These are phyloP conservation scores for Coemansia sp. DNA, from an alignment of 192 early-diverging fungal genomes.

Conservation along the genomic window DNA sequence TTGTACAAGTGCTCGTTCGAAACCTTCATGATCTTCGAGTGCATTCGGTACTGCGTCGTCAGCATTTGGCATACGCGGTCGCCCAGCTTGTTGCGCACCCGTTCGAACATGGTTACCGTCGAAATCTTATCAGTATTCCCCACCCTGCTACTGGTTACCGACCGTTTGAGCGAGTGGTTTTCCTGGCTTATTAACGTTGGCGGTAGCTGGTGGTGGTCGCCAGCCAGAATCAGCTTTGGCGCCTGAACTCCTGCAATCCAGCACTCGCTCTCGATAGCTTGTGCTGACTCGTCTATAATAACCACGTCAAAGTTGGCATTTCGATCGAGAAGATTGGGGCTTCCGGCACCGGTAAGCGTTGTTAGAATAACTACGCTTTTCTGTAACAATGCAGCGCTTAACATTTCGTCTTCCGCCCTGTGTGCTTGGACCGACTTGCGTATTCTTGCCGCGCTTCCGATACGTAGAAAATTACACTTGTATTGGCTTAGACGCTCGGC, in stretches of 20 bases:
- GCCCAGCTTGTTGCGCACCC: conserved; percentile 64
- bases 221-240: conserved; percentile 77
- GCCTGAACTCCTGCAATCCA: conserved; percentile 83
- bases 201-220: conserved; percentile 85
- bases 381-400: conserved; percentile 63
- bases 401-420: not conserved
- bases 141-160: not conserved
- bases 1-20: conserved; percentile 72
- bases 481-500: conserved; percentile 67
- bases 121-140: not conserved
- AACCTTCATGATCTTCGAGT: conserved; percentile 75
- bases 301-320: conserved; percentile 69
- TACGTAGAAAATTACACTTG: conserved; percentile 62
- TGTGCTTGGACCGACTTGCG: conserved; percentile 34
- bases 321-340: not conserved
- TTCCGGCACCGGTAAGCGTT: conserved; percentile 72
- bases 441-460: conserved; percentile 83
- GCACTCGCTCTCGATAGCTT: conserved; percentile 81
- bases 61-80: conserved; percentile 65
- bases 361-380: conserved; percentile 69
- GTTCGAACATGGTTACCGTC: conserved; percentile 76
- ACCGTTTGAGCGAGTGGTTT: not conserved
- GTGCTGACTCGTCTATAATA: conserved; percentile 87
- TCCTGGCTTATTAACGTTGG: conserved; percentile 63
- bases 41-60: conserved; percentile 86